Percentiles rank a stretch among this genome's conserved stretches.
These are phyloP conservation scores for Globisporangium acanthophoron DNA, from an alignment of 352 stramenopile genomes.

Conservation along the genomic window DNA sequence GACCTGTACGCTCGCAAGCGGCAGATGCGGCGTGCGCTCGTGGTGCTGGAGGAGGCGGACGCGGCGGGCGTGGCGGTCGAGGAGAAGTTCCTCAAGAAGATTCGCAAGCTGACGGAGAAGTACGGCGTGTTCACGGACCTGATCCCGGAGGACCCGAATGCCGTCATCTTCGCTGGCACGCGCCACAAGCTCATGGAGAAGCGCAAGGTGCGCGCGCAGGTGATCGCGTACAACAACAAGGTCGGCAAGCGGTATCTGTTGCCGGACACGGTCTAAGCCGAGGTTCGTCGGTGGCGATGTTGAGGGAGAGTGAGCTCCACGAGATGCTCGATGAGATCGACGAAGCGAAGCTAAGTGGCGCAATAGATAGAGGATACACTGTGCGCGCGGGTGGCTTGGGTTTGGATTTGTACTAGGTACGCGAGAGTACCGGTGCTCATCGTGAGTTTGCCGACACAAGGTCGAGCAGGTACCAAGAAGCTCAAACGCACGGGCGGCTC, in stretches of 20 bases:
- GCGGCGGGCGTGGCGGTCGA: conserved; percentile 37
- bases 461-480: too few relatives aligned
- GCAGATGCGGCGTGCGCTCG: conserved; percentile 54
- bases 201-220: conserved; percentile 64
- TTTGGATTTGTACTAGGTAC: too few relatives aligned
- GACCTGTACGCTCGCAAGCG: conserved; percentile 70
- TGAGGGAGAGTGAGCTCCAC: neutral
- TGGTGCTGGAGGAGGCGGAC: conserved; percentile 60
- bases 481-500: conserved; percentile 31
- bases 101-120: conserved; percentile 53
- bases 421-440: too few relatives aligned
- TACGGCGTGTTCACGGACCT: conserved; percentile 75
- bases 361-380: conserved; percentile 4
- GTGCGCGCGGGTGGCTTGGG: too few relatives aligned
- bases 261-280: conserved; percentile 29
- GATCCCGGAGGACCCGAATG: conserved; percentile 70
- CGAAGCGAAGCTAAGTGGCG: too few relatives aligned
- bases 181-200: conserved; percentile 72
- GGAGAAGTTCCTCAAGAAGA: conserved; percentile 69
- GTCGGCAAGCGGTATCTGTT: conserved; percentile 72
- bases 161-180: conserved; percentile 52
- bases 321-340: too few relatives aligned
- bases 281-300: too few relatives aligned
- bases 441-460: too few relatives aligned
- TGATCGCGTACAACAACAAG: conserved; percentile 69